Evolutionary conservation across 345 rosid species (phyloP).

Genomic region (Murraya koenigii): DNA sequence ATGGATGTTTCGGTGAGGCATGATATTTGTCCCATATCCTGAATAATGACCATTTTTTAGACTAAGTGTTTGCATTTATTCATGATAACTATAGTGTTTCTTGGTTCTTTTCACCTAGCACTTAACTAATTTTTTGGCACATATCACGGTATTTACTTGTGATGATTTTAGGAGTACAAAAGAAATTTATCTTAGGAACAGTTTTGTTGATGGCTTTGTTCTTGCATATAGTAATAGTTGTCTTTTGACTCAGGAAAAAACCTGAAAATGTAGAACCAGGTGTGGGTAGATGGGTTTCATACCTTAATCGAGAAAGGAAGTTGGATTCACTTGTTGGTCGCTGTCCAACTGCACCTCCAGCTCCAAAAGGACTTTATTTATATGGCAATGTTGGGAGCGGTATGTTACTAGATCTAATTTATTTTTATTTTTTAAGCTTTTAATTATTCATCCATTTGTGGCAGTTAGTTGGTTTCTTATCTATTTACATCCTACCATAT

Average conservation of each 20-base stretch:
- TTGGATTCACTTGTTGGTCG: conserved; percentile 72
- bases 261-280: conserved; percentile 68
- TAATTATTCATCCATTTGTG: not conserved
- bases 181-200: not conserved
- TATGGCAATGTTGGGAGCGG: conserved; percentile 96
- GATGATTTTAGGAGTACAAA: not conserved
- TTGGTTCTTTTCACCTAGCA: not conserved
- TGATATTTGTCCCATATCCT: not conserved
- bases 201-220: not conserved
- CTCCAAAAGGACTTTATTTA: conserved; percentile 89
- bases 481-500: not conserved
- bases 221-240: not conserved
- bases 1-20: conserved; percentile 59
- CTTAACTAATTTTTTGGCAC: not conserved
- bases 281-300: conserved; percentile 96
- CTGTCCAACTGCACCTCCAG: conserved; percentile 67
- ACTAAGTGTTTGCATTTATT: not conserved
- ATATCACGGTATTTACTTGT: not conserved
- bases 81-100: not conserved
- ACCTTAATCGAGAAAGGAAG: conserved; percentile 84
- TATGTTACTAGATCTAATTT: conserved; percentile 34
- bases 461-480: conserved; percentile 5
- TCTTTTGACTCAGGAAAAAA: conserved; percentile 41
- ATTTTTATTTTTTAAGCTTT: not conserved
- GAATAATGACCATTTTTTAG: not conserved